Percentiles rank a stretch among this genome's conserved stretches.
These are phyloP conservation scores for Colletotrichum sp. DNA, from an alignment of 2,329 filamentous ascomycete genomes.

Conservation along the genomic window DNA sequence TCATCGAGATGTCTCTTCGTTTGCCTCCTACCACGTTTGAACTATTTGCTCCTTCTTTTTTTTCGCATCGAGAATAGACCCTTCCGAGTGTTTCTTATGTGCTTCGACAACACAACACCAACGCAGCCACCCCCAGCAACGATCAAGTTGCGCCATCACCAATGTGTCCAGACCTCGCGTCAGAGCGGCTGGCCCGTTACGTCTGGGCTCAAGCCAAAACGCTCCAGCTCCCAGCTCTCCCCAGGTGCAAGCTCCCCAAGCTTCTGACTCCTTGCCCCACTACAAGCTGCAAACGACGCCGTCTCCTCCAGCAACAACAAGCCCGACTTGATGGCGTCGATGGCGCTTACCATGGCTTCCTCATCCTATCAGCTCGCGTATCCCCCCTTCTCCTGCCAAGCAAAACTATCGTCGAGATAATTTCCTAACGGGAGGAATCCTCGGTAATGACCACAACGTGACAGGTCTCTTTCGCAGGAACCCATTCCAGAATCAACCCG, in stretches of 20 bases:
- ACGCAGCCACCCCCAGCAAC: neutral
- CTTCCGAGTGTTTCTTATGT: neutral
- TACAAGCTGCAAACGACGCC: conserved; percentile 3
- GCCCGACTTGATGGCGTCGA: neutral
- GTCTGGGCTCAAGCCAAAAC: conserved; percentile 5
- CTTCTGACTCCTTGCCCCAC: neutral
- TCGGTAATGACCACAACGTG: neutral
- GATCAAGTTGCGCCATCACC: neutral
- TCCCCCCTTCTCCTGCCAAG: neutral
- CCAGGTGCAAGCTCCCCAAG: neutral
- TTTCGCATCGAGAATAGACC: neutral
- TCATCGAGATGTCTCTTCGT: neutral
- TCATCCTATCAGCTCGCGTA: neutral
- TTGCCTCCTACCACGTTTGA: neutral
- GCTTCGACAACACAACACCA: neutral
- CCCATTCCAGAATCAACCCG: neutral
- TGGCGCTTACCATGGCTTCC: neutral
- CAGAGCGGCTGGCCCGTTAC: conserved; percentile 4
- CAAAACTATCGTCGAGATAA: neutral
- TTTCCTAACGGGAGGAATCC: neutral
- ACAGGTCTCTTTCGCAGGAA: neutral
- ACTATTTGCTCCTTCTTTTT: neutral
- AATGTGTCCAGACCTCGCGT: neutral
- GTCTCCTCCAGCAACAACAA: neutral
- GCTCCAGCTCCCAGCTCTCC: neutral